Evolutionary conservation across 495 filamentous ascomycete genomes (phyloP).

Genomic region (Neurospora sp.): DNA sequence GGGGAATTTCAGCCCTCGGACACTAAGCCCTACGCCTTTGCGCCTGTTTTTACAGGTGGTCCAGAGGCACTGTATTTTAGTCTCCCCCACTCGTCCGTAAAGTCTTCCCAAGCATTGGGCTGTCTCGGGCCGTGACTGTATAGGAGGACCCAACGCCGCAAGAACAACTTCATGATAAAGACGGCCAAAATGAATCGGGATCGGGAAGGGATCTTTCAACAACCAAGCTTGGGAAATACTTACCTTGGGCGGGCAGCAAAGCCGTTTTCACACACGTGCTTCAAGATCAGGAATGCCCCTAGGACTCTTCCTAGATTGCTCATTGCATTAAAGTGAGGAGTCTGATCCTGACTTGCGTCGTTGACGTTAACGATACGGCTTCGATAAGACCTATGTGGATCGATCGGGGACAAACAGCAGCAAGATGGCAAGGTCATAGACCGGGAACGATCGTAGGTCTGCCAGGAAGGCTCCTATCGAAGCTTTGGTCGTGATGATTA

Average conservation of each 20-base stretch:
- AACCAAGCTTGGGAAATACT: neutral
- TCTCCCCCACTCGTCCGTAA: neutral
- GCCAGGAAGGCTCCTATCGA: neutral
- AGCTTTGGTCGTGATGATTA: neutral
- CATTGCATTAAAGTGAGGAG: neutral
- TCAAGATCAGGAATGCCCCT: neutral
- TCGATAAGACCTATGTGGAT: neutral
- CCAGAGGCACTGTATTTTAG: neutral
- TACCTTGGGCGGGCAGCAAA: too few species aligned
- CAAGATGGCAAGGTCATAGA: neutral
- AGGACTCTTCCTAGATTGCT: neutral
- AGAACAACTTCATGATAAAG: neutral
- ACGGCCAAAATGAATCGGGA: neutral
- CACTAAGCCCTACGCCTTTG: neutral
- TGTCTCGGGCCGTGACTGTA: neutral
- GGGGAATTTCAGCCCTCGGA: neutral
- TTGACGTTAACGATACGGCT: neutral
- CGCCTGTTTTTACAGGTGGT: neutral
- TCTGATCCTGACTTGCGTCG: neutral
- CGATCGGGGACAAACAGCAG: neutral
- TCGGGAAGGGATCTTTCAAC: neutral
- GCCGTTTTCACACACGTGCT: too few species aligned
- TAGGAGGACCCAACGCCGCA: neutral
- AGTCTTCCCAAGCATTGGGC: neutral
- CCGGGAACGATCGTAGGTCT: neutral